A percentile compares a stretch with the other conserved stretches of the same genome.
Conservation (phyloP, 2,329 filamentous ascomycete species). For the Conoideocrella luteorostrata region DNA sequence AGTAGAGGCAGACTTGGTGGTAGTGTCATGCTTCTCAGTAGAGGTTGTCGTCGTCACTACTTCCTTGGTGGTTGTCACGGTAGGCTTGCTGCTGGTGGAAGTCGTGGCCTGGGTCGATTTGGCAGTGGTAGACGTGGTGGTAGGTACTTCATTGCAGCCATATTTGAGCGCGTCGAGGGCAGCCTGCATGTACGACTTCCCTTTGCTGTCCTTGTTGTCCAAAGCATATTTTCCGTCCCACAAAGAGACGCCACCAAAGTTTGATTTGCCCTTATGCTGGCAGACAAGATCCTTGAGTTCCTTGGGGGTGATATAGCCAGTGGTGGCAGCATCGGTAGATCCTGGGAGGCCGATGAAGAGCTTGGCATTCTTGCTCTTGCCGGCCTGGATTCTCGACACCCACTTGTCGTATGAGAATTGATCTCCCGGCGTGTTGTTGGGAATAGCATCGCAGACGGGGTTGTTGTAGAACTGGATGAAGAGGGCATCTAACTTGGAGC, state of each 20-base stretch:
- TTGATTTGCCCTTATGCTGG: conserved; percentile 25
- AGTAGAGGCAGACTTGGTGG: too few species aligned
- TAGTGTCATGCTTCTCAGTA: too few species aligned
- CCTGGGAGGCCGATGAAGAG: conserved; percentile 39
- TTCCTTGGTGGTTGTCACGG: not conserved
- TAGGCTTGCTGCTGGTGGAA: conserved; percentile 6
- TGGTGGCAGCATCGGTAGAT: conserved; percentile 17
- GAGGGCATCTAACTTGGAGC: conserved; percentile 34
- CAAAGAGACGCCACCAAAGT: conserved; percentile 40
- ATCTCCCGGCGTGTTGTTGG: conserved; percentile 21
- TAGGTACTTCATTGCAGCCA: conserved; percentile 25
- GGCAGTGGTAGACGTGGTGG: conserved; percentile 14
- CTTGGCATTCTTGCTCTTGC: conserved; percentile 34
- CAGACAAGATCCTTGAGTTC: conserved; percentile 32
- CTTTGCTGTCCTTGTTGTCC: conserved; percentile 25
- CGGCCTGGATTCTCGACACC: conserved; percentile 28
- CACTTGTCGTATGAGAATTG: conserved; percentile 39
- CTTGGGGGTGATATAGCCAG: conserved; percentile 28
- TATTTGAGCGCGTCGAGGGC: conserved; percentile 30
- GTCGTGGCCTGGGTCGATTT: conserved; percentile 8
- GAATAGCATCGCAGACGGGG: conserved; percentile 28
- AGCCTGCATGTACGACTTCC: conserved; percentile 31
- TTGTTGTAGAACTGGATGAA: conserved; percentile 48
- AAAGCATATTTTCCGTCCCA: conserved; percentile 36
- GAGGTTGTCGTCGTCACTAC: not conserved